phyloP scores from a whole-genome alignment of 805 yeast species.

The Yamadazyma kitorensis region DNA sequence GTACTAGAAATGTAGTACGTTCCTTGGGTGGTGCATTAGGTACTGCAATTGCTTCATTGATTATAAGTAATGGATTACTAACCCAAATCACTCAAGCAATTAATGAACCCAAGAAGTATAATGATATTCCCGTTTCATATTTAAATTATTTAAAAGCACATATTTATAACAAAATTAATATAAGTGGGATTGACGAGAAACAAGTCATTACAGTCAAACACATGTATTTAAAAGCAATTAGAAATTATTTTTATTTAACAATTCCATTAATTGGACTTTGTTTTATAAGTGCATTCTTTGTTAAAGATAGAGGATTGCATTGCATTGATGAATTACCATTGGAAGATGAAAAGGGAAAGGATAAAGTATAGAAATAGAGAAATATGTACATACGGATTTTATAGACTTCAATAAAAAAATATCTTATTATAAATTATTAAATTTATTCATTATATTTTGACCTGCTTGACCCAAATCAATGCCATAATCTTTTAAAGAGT shows the following conservation, averaged over 20 bases:
- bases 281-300: conserved; percentile 25
- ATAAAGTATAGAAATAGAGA: no score
- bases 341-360: conserved; percentile 1
- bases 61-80: conserved; percentile 24
- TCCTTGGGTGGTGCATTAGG: conserved; percentile 36
- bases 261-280: conserved; percentile 36
- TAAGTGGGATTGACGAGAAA: conserved; percentile 16
- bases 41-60: conserved; percentile 26
- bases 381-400: no score
- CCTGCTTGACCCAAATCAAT: conserved; percentile 1
- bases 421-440: no score
- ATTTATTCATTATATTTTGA: conserved; percentile 1
- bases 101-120: conserved; percentile 2
- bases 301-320: conserved; percentile 39
- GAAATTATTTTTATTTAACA: conserved; percentile 28
- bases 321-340: conserved; percentile 28
- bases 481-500: conserved; percentile 1
- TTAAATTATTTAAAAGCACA: conserved; percentile 20
- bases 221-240: conserved; percentile 29
- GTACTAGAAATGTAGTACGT: conserved; percentile 31
- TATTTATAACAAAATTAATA: conserved; percentile 28
- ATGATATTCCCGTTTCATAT: conserved; percentile 12
- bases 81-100: conserved; percentile 17
- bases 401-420: no score
- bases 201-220: conserved; percentile 19